A percentile compares a stretch with the other conserved stretches of the same genome.
Evolutionary conservation across 257 asterid species (phyloP).

Genomic region (Parsonsia alboflavescens): DNA sequence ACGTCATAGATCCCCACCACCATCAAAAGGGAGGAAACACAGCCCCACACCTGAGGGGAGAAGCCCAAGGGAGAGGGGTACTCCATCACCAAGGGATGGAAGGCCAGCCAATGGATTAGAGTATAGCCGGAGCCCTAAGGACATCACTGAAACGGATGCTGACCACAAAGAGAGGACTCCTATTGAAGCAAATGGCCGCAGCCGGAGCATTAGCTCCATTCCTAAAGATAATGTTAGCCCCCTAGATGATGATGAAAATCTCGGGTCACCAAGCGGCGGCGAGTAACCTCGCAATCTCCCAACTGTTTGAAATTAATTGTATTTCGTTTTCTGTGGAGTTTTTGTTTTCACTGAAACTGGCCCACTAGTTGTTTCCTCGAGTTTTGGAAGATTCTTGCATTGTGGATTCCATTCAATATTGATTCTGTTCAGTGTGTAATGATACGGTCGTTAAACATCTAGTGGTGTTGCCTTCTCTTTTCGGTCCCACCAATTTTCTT

Average conservation of each 20-base stretch:
- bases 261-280: constrained; percentile 45
- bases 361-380: background rate
- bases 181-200: constrained; percentile 35
- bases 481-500: too few species aligned
- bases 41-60: constrained; percentile 41
- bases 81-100: constrained; percentile 36
- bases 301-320: background rate
- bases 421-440: background rate
- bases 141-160: constrained; percentile 24
- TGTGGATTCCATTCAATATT: background rate
- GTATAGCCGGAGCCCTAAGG: constrained; percentile 36
- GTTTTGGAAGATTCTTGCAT: background rate
- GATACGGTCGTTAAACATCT: too few species aligned
- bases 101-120: constrained; percentile 37
- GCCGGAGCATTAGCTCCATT: constrained; percentile 27
- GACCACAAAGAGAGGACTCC: constrained; percentile 35
- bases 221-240: constrained; percentile 35
- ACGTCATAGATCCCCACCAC: constrained; percentile 38
- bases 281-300: constrained; percentile 20
- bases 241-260: constrained; percentile 30
- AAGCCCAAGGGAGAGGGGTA: constrained; percentile 40
- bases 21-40: constrained; percentile 34
- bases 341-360: background rate
- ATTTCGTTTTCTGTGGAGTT: constrained; percentile 5
- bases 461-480: too few species aligned